These are phyloP conservation scores for Odonthalia washingtoniensis DNA, from an alignment of 31 red algal species.

Conservation along the genomic window DNA sequence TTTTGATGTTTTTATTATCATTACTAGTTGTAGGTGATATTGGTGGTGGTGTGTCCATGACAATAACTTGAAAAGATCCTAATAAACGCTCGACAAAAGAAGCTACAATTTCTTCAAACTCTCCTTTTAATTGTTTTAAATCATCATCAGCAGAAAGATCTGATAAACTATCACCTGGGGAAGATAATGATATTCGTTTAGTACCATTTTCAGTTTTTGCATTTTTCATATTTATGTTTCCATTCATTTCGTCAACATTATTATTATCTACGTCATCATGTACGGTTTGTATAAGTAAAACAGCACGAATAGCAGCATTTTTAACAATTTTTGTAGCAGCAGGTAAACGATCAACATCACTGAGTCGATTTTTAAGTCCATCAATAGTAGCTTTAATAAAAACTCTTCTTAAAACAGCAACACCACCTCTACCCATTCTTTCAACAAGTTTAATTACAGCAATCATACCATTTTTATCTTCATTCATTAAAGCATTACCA, in stretches of 20 bases:
- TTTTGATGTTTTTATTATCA: not conserved
- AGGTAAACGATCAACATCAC: slow-evolving; percentile 28
- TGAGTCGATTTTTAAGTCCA: slow-evolving; percentile 40
- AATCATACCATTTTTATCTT: slow-evolving; percentile 35
- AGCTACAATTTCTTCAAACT: slow-evolving; percentile 64
- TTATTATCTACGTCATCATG: not conserved
- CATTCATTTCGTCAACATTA: not conserved
- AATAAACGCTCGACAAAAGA: slow-evolving; percentile 54
- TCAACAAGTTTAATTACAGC: slow-evolving; percentile 57
- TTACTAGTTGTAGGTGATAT: not conserved
- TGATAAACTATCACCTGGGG: not conserved
- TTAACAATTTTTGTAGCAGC: slow-evolving; percentile 36
- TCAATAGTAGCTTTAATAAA: slow-evolving; percentile 69
- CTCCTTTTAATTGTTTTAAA: slow-evolving; percentile 44
- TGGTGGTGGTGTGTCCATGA: too few relatives aligned
- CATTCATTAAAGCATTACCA: slow-evolving; percentile 44
- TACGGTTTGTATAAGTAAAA: slow-evolving; percentile 40
- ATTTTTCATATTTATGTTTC: too few relatives aligned
- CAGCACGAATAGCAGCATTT: slow-evolving; percentile 33
- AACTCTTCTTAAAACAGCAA: slow-evolving; percentile 41
- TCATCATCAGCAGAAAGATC: not conserved
- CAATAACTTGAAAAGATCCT: slow-evolving; percentile 28
- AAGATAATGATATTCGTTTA: too few relatives aligned
- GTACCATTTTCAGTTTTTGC: too few relatives aligned
- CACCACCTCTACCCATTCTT: slow-evolving; percentile 49